phyloP scores from a whole-genome alignment of 2,329 filamentous ascomycete genomes.

The Ophiostoma fasciatum region DNA sequence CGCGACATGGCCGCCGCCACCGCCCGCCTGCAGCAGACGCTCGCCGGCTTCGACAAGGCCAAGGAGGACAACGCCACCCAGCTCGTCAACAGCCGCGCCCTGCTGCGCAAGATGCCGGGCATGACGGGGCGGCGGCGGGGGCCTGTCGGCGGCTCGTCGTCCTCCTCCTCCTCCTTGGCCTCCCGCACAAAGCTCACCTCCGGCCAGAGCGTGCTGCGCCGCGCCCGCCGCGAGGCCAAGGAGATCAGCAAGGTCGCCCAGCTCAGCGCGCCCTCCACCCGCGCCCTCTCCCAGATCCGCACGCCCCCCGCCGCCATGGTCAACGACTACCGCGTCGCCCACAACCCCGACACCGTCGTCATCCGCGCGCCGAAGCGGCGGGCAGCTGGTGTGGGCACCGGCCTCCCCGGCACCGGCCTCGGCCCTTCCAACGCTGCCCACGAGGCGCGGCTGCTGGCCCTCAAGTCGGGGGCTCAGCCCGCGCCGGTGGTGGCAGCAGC shows the following conservation, averaged over 20 bases:
- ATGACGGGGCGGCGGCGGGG: slow-evolving; percentile 8
- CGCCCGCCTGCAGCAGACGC: slow-evolving; percentile 38
- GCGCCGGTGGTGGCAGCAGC: background rate
- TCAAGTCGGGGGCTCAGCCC: slow-evolving; percentile 15
- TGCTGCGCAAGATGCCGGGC: slow-evolving; percentile 19
- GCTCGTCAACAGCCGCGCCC: slow-evolving; percentile 33
- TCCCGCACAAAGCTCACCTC: slow-evolving; percentile 36
- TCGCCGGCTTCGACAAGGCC: slow-evolving; percentile 41
- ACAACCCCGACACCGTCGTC: slow-evolving; percentile 12
- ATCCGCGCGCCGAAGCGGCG: slow-evolving; percentile 10
- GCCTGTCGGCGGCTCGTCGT: slow-evolving; percentile 17
- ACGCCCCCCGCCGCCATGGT: slow-evolving; percentile 40
- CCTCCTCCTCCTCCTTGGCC: slow-evolving; percentile 29
- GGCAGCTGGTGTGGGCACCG: slow-evolving; percentile 15
- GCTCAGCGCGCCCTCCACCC: slow-evolving; percentile 25
- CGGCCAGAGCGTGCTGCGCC: slow-evolving; percentile 39
- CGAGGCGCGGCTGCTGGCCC: slow-evolving; percentile 21
- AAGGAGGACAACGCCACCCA: slow-evolving; percentile 42
- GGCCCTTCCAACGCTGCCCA: slow-evolving; percentile 10
- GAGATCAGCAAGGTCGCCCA: slow-evolving; percentile 35
- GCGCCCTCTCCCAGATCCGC: slow-evolving; percentile 24
- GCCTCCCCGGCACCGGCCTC: slow-evolving; percentile 2
- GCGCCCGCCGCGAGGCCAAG: slow-evolving; percentile 39
- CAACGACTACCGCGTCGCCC: slow-evolving; percentile 32
- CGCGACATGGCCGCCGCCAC: slow-evolving; percentile 42